Percentiles rank a stretch among this genome's conserved stretches.
Evolutionary conservation across 164 flowering plant genomes (phyloP).

Genomic region (Aristolochia fimbriata): DNA sequence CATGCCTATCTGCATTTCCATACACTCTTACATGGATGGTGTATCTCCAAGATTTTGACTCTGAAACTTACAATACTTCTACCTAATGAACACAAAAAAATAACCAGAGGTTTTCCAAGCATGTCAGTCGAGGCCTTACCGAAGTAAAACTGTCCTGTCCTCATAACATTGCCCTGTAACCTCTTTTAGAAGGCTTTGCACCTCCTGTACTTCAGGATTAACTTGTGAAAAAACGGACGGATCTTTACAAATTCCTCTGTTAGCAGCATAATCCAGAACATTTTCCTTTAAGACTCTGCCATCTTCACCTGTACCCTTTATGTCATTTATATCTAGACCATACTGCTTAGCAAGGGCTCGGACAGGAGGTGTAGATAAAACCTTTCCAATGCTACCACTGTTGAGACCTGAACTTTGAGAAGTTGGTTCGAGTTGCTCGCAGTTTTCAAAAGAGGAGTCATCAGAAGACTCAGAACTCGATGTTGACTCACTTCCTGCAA

Average conservation of each 20-base stretch:
- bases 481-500: conserved; percentile 32
- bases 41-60: too few species aligned
- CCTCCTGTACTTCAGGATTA: conserved; percentile 10
- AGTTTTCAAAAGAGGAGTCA: conserved; percentile 4
- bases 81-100: too few species aligned
- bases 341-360: conserved; percentile 65
- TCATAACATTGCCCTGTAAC: conserved; percentile 20
- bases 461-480: conserved; percentile 16
- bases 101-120: not conserved
- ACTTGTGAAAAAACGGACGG: conserved; percentile 16
- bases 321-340: conserved; percentile 54
- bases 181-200: conserved; percentile 18
- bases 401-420: conserved; percentile 9
- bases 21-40: too few species aligned
- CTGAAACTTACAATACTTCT: too few species aligned
- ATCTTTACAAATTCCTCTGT: conserved; percentile 29
- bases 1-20: too few species aligned
- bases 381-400: conserved; percentile 24
- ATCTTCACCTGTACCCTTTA: conserved; percentile 73
- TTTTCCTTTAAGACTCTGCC: conserved; percentile 83
- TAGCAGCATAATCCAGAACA: conserved; percentile 46
- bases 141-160: conserved; percentile 50
- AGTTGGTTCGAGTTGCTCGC: conserved; percentile 16
- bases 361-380: conserved; percentile 71
- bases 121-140: conserved; percentile 34